Conservation (phyloP, 2,329 filamentous ascomycete genomes). For the Curvularia eragrostidis region DNA sequence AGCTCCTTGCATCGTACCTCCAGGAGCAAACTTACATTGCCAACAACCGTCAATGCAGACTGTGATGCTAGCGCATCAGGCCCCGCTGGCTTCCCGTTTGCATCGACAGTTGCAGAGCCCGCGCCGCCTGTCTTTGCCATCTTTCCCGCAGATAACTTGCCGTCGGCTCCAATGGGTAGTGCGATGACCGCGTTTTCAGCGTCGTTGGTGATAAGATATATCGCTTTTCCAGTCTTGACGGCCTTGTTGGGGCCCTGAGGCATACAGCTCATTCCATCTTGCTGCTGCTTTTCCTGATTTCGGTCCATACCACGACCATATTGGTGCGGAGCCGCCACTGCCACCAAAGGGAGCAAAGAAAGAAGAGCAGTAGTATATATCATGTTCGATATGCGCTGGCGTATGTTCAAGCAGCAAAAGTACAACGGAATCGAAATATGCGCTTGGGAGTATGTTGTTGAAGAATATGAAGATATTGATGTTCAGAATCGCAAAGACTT, state of each 20-base stretch:
- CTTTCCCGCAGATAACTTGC: conserved; percentile 55
- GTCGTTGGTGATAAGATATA: conserved; percentile 66
- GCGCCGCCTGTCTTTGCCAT: conserved; percentile 57
- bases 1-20: background rate
- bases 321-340: conserved; percentile 14
- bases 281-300: background rate
- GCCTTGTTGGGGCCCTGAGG: conserved; percentile 4
- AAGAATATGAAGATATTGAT: background rate
- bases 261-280: conserved; percentile 7
- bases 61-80: conserved; percentile 63
- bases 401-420: background rate
- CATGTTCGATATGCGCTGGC: background rate
- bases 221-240: conserved; percentile 50
- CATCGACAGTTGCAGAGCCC: conserved; percentile 54
- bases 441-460: background rate
- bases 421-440: background rate
- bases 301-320: background rate
- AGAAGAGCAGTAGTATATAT: conserved; percentile 6
- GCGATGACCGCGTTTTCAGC: conserved; percentile 59
- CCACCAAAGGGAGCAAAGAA: conserved; percentile 9
- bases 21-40: conserved; percentile 57
- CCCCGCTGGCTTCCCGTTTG: conserved; percentile 44
- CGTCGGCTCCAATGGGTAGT: conserved; percentile 56
- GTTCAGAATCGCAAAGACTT: background rate
- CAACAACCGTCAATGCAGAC: conserved; percentile 58